phyloP scores from a whole-genome alignment of 2,329 filamentous ascomycete species.

The Aspergillus sp. region DNA sequence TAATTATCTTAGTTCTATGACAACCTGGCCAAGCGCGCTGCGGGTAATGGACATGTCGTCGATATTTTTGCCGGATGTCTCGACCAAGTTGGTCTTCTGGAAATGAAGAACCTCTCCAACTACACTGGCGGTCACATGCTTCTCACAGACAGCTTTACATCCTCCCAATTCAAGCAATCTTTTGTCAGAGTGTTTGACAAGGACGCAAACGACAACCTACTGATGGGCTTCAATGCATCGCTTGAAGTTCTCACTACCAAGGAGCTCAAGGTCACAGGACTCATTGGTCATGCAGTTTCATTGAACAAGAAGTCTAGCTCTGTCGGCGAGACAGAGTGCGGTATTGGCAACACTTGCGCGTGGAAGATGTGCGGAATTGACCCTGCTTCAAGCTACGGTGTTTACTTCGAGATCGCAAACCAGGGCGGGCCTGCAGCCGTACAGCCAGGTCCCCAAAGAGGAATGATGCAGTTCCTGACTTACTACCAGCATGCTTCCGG shows the following conservation, averaged over 20 bases:
- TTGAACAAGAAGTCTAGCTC: conserved; percentile 97
- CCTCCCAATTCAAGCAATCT: conserved; percentile 98
- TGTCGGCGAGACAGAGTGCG: conserved; percentile 95
- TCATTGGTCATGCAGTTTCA: conserved; percentile 94
- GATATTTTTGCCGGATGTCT: conserved; percentile 97
- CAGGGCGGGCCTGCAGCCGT: conserved; percentile 83
- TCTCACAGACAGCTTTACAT: conserved; percentile 94
- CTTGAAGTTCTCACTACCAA: conserved; percentile 96
- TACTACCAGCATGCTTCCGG: conserved; percentile 98
- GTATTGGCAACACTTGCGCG: conserved; percentile 95
- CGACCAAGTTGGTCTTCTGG: conserved; percentile 91
- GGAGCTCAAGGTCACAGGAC: conserved; percentile 93
- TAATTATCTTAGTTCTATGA: conserved; percentile 75
- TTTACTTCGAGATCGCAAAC: conserved; percentile 96
- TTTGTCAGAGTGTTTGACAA: conserved; percentile 97
- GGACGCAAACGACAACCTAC: conserved; percentile 85
- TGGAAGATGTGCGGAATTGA: conserved; percentile 99
- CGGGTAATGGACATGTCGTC: conserved; percentile 94
- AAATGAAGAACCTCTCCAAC: conserved; percentile 97
- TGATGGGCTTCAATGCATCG: conserved; percentile 98
- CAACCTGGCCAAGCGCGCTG: conserved; percentile 83
- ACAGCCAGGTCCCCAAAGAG: conserved; percentile 82
- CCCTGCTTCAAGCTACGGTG: conserved; percentile 84
- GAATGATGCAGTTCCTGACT: conserved; percentile 96
- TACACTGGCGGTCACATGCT: conserved; percentile 98